A percentile compares a stretch with the other conserved stretches of the same genome.
Evolutionary conservation across 768 basidiomycete species (phyloP).

Genomic region (Tubosaeta sp.): DNA sequence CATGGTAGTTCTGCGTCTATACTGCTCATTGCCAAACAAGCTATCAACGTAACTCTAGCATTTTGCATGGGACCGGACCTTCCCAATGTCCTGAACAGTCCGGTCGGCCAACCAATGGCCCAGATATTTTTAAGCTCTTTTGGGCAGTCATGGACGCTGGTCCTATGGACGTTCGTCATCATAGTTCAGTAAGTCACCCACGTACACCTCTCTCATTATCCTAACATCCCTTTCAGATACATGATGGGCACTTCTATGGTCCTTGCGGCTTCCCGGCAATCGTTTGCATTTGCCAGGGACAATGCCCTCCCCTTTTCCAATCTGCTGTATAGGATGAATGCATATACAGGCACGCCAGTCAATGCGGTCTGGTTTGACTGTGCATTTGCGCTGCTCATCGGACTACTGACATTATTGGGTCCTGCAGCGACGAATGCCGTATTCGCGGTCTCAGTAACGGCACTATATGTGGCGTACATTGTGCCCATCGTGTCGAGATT

Average conservation of each 20-base stretch:
- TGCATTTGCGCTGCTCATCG: slow-evolving; percentile 41
- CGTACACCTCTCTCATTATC: neutral
- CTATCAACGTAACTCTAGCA: slow-evolving; percentile 49
- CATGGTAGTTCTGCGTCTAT: neutral
- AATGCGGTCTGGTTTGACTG: slow-evolving; percentile 56
- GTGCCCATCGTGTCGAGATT: slow-evolving; percentile 50
- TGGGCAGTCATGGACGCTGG: slow-evolving; percentile 39
- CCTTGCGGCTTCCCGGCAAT: slow-evolving; percentile 48
- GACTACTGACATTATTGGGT: slow-evolving; percentile 50
- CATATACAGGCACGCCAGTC: slow-evolving; percentile 47
- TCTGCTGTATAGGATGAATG: slow-evolving; percentile 49
- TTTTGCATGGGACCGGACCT: slow-evolving; percentile 56
- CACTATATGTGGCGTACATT: slow-evolving; percentile 39
- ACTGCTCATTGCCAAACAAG: slow-evolving; percentile 15
- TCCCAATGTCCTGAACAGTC: slow-evolving; percentile 30
- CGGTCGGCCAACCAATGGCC: slow-evolving; percentile 39
- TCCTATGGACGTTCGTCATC: slow-evolving; percentile 50
- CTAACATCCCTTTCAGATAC: slow-evolving; percentile 23
- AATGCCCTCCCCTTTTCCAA: slow-evolving; percentile 55
- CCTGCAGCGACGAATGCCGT: slow-evolving; percentile 51
- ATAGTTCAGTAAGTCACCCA: slow-evolving; percentile 36
- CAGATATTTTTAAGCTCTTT: slow-evolving; percentile 37
- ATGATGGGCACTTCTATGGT: slow-evolving; percentile 42
- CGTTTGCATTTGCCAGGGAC: slow-evolving; percentile 54
- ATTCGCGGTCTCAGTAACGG: slow-evolving; percentile 44